Conservation (phyloP, 805 yeast genomes). For the Kurtzmaniella fragi region DNA sequence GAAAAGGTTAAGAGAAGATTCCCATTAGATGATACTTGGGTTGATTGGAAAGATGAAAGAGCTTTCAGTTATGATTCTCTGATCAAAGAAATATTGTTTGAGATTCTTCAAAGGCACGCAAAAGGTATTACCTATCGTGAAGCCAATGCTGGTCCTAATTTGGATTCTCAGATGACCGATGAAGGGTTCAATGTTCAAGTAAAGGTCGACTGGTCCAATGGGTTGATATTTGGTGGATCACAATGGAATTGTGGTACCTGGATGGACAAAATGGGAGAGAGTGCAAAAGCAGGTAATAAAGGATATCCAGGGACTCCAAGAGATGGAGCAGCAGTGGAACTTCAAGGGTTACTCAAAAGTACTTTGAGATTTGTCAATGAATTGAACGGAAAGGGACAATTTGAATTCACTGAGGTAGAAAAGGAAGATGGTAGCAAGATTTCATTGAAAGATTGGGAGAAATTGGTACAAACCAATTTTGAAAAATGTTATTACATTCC, state of each 20-base stretch:
- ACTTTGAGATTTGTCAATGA: constrained; percentile 72
- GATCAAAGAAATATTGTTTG: constrained; percentile 74
- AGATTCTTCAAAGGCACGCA: constrained; percentile 84
- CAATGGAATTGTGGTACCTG: constrained; percentile 96
- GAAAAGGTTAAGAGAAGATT: constrained; percentile 77
- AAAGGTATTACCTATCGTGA: constrained; percentile 82
- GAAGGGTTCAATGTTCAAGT: constrained; percentile 87
- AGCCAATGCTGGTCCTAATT: constrained; percentile 86
- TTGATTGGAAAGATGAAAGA: constrained; percentile 59
- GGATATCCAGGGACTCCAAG: constrained; percentile 98
- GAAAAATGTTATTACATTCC: constrained; percentile 82
- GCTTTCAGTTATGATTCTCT: constrained; percentile 73
- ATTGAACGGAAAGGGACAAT: constrained; percentile 49
- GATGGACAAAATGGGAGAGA: constrained; percentile 99
- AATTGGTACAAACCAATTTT: constrained; percentile 62
- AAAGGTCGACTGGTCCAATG: constrained; percentile 82
- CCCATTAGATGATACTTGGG: constrained; percentile 81
- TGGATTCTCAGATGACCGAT: constrained; percentile 89
- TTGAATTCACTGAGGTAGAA: constrained; percentile 52
- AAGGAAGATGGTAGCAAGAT: constrained; percentile 55
- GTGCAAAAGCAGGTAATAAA: constrained; percentile 70
- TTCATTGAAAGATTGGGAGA: constrained; percentile 67
- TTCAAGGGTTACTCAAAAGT: constrained; percentile 84
- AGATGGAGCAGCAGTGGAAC: constrained; percentile 94
- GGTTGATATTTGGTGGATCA: constrained; percentile 86